These are phyloP conservation scores for Lactarius indigo DNA, from an alignment of 768 basidiomycete genomes.

Conservation along the genomic window DNA sequence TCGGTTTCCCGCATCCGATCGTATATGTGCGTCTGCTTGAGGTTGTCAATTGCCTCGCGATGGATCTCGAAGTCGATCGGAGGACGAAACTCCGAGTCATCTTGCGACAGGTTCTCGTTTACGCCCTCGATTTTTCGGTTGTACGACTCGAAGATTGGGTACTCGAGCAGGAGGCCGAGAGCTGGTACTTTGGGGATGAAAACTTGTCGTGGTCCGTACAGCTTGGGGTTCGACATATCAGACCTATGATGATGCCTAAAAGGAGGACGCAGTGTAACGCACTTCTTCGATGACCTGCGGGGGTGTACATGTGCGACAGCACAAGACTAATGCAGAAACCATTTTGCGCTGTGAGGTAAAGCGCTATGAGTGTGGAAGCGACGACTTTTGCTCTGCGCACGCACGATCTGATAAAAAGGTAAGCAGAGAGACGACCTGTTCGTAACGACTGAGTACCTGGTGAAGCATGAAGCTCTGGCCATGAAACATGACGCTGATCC, in stretches of 20 bases:
- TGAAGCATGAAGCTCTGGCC: constrained; percentile 99
- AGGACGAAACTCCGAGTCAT: constrained; percentile 62
- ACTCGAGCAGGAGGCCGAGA: constrained; percentile 86
- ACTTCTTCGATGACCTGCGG: constrained; percentile 72
- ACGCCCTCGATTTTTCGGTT: constrained; percentile 51
- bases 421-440: constrained; percentile 1
- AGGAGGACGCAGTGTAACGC: constrained; percentile 1
- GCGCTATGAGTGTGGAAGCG: constrained; percentile 22
- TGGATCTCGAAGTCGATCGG: constrained; percentile 70
- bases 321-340: constrained; percentile 83
- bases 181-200: constrained; percentile 96
- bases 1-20: constrained; percentile 83
- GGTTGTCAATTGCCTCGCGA: constrained; percentile 64
- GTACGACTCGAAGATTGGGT: constrained; percentile 78
- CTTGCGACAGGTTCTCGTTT: constrained; percentile 50
- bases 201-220: constrained; percentile 73
- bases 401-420: constrained; percentile 44
- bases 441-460: constrained; percentile 58
- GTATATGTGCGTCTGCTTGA: constrained; percentile 87
- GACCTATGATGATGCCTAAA: background rate
- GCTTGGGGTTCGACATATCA: constrained; percentile 36
- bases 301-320: constrained; percentile 73
- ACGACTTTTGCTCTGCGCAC: constrained; percentile 26
- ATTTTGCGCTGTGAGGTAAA: constrained; percentile 83
- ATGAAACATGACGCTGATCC: constrained; percentile 90